phyloP scores from a whole-genome alignment of 345 rosid species.

The Fremontodendron californicum region DNA sequence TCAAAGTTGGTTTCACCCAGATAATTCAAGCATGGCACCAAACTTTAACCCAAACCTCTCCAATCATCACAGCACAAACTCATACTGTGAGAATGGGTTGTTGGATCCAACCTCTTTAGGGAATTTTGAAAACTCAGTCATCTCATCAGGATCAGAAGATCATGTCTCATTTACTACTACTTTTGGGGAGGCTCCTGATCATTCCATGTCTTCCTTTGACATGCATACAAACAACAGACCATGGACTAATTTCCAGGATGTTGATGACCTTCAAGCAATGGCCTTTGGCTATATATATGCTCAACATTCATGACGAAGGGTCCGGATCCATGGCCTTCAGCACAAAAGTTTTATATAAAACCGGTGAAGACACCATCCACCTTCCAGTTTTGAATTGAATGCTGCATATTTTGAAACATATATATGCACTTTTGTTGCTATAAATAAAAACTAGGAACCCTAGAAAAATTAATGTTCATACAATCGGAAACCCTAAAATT shows the following conservation, averaged over 20 bases:
- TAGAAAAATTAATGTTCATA: constrained; percentile 25
- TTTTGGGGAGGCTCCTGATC: constrained; percentile 49
- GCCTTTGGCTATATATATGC: constrained; percentile 58
- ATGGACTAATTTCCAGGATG: constrained; percentile 50
- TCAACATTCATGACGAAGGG: constrained; percentile 35
- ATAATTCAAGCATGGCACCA: constrained; percentile 24
- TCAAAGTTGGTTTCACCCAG: constrained; percentile 45
- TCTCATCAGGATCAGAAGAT: constrained; percentile 32
- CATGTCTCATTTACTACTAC: constrained; percentile 31
- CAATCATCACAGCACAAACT: constrained; percentile 9
- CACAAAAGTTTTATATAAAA: constrained; percentile 3
- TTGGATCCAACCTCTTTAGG: constrained; percentile 36
- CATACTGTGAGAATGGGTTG: constrained; percentile 29
- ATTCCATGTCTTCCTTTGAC: constrained; percentile 40
- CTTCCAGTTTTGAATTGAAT: constrained; percentile 35
- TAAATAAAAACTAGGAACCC: constrained; percentile 48
- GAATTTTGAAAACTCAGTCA: constrained; percentile 39
- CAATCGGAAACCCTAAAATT: constrained; percentile 28
- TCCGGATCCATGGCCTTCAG: background rate
- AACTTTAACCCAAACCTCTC: constrained; percentile 13
- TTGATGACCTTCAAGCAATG: constrained; percentile 59
- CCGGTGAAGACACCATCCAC: constrained; percentile 27
- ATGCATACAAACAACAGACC: constrained; percentile 44
- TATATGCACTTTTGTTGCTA: constrained; percentile 35
- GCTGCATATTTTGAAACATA: constrained; percentile 31